phyloP scores from a whole-genome alignment of 2,329 filamentous ascomycete species.

The Paecilomyces sp. region DNA sequence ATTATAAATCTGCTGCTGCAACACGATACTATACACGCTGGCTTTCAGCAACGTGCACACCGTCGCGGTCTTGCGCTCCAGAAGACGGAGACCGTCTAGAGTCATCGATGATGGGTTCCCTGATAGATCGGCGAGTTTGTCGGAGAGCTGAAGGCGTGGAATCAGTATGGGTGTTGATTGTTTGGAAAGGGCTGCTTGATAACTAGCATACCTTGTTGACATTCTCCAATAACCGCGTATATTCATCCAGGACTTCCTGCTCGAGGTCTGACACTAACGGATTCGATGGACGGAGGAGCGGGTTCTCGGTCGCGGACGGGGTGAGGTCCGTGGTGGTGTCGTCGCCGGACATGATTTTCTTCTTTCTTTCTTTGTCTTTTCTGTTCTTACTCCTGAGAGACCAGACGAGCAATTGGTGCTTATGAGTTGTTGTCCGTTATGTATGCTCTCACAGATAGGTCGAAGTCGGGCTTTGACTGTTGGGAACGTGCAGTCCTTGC shows the following conservation, averaged over 20 bases:
- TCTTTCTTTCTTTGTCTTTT: constrained; percentile 1
- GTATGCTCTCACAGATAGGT: too few species aligned
- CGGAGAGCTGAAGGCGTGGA: constrained; percentile 19
- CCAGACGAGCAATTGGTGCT: too few species aligned
- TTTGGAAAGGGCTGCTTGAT: too few species aligned
- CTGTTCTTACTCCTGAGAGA: too few species aligned
- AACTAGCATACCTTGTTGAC: constrained; percentile 66
- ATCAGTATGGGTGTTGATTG: too few species aligned
- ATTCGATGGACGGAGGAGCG: constrained; percentile 30
- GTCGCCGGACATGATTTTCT: constrained; percentile 9
- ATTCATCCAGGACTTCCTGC: constrained; percentile 92
- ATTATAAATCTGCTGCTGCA: constrained; percentile 92
- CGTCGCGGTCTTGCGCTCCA: constrained; percentile 90
- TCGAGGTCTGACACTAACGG: constrained; percentile 64
- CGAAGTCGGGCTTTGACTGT: too few species aligned
- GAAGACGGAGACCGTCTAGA: constrained; percentile 68
- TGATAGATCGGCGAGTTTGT: constrained; percentile 49
- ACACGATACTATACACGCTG: constrained; percentile 95
- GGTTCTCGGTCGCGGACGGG: constrained; percentile 20
- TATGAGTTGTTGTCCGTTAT: too few species aligned
- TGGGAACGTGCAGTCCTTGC: too few species aligned
- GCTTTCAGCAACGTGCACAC: constrained; percentile 96
- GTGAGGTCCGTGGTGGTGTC: constrained; percentile 8
- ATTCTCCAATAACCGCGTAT: constrained; percentile 77
- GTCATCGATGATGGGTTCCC: constrained; percentile 66